A percentile compares a stretch with the other conserved stretches of the same genome.
Conservation (phyloP, 441 rosid species). For the Capsella rubella region DNA sequence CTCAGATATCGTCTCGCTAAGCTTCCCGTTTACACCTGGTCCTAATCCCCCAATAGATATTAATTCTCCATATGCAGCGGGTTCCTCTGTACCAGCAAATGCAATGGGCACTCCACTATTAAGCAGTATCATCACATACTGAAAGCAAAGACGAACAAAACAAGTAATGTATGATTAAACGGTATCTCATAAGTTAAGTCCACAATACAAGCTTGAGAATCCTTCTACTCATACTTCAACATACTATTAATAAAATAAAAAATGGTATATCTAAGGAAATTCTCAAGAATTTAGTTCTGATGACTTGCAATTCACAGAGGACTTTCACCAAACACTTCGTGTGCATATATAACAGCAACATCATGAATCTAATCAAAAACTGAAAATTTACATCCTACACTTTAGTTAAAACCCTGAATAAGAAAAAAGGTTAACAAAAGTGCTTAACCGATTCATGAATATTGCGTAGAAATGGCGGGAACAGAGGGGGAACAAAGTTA, state of each 20-base stretch:
- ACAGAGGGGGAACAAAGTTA: conserved; percentile 11
- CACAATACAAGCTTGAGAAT: conserved; percentile 22
- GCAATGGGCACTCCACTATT: conserved; percentile 87
- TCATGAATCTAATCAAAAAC: neutral
- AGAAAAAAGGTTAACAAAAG: neutral
- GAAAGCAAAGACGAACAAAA: conserved; percentile 34
- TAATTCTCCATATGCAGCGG: conserved; percentile 89
- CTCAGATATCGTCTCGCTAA: conserved; percentile 81
- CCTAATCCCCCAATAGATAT: conserved; percentile 87
- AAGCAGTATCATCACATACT: conserved; percentile 90
- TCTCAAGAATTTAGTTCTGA: neutral
- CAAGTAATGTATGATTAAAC: neutral
- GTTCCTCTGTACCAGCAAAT: conserved; percentile 85
- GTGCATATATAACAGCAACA: conserved; percentile 14
- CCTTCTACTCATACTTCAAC: neutral
- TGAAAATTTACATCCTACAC: neutral
- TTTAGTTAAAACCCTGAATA: neutral
- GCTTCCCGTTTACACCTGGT: conserved; percentile 69
- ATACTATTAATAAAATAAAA: no score
- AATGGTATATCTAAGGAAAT: neutral
- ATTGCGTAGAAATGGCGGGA: neutral
- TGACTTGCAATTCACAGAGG: conserved; percentile 27
- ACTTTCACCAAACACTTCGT: conserved; percentile 55
- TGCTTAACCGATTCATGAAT: neutral
- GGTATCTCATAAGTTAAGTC: conserved; percentile 11